These are phyloP conservation scores for Fusarium drepaniforme DNA, from an alignment of 2,329 filamentous ascomycete species.

Conservation along the genomic window DNA sequence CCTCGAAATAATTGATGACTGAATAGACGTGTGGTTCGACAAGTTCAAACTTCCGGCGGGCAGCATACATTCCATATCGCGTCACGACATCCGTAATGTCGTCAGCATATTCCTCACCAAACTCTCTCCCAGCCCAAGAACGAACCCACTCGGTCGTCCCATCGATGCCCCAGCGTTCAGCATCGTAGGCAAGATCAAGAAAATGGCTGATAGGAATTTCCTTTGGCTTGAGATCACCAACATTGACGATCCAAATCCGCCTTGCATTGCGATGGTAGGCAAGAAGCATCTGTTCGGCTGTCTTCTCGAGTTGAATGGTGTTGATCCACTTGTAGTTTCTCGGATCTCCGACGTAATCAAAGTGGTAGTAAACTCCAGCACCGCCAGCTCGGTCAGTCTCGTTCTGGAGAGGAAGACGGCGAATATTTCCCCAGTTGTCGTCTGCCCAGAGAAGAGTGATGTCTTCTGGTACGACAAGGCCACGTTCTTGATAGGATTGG, in stretches of 20 bases:
- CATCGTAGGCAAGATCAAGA: conserved; percentile 69
- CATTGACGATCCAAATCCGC: conserved; percentile 73
- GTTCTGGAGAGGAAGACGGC: conserved; percentile 66
- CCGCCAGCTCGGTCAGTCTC: conserved; percentile 67
- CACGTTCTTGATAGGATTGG: conserved; percentile 69
- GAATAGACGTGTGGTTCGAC: conserved; percentile 68
- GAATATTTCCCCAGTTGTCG: conserved; percentile 73
- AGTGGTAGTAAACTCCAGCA: conserved; percentile 70
- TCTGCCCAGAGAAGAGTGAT: conserved; percentile 74
- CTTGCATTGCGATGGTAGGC: conserved; percentile 62
- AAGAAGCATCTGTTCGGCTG: conserved; percentile 57
- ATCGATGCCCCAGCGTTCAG: conserved; percentile 49
- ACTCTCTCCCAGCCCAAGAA: conserved; percentile 63
- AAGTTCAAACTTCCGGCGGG: conserved; percentile 70
- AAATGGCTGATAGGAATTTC: conserved; percentile 68
- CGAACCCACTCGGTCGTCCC: conserved; percentile 56
- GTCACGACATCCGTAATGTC: conserved; percentile 58
- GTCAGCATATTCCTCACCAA: conserved; percentile 58
- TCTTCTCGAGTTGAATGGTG: conserved; percentile 44
- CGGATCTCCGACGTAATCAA: conserved; percentile 73
- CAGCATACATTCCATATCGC: conserved; percentile 65
- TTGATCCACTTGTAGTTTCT: conserved; percentile 74
- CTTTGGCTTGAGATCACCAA: conserved; percentile 71
- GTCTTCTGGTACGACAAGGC: conserved; percentile 70
- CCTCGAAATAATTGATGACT: conserved; percentile 70